Evolutionary conservation across 2,329 filamentous ascomycete genomes (phyloP), one percentile per base, ranked within the genome.

Genomic region (Thermoascus crustaceus): DNA sequence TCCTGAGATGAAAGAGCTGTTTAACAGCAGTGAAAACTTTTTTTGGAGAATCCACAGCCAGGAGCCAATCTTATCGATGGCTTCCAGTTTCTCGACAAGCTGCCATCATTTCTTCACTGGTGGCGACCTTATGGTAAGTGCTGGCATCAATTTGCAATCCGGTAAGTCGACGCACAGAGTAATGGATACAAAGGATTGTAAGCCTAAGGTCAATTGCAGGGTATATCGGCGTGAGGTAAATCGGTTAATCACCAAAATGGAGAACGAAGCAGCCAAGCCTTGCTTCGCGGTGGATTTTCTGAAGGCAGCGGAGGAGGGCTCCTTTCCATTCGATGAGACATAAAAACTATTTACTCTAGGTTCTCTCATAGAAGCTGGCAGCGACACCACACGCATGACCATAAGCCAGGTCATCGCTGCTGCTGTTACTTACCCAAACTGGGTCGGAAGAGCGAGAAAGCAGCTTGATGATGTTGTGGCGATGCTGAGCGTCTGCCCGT

Each of bases 291-390:
- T n/a, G 11, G 22, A 24, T 8, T n/a, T 24, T 3, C 3, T 24
- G 8, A n/a, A 8, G 9, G 9, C 22, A 4, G 11, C 9, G 4
- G 22, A 24, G 4, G 22, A 24, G 22, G 22, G 11, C 9, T 24
- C 16, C 31, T 29, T 37, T 24, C 9, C 22, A 6, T n/a, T n/a
- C 11, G 22, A 24, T 9, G 22, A 24, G n/a, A n/a, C n/a, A n/a
- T n/a, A n/a, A 24, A 24, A 9, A 4, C 8, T n/a, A 3, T 24
- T 24, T n/a, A 24, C 11, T 24, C 8, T n/a, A 3, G 19, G 24
- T 38, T 14, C 42, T 41, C 34, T 56, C 22, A 47, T 53, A 35
- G 52, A 54, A 33, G 52, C 50, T 1, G 52, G 52, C 1, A 44
- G 37, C 19, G 50, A 54, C 30, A 54, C 52, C 4, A 38, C 44